Conservation (phyloP, 352 stramenopile genomes). For the Phytophthora chlamydospora region DNA sequence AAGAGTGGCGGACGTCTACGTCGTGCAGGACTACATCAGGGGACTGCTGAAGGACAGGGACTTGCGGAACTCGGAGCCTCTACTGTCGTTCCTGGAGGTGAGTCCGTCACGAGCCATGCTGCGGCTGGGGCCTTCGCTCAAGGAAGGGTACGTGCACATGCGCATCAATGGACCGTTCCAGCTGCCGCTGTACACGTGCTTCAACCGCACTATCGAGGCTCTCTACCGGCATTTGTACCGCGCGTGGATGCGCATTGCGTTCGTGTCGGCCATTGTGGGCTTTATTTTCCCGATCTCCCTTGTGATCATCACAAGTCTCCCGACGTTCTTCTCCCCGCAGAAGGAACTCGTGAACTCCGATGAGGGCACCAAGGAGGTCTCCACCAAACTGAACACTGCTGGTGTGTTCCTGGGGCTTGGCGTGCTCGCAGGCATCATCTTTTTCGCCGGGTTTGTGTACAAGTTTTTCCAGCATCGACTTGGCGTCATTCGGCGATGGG, state of each 20-base stretch:
- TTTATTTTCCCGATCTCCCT: slow-evolving; percentile 83
- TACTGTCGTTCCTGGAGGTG: slow-evolving; percentile 84
- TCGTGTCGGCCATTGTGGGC: slow-evolving; percentile 80
- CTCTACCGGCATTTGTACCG: slow-evolving; percentile 87
- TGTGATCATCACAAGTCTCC: slow-evolving; percentile 74
- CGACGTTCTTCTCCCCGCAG: slow-evolving; percentile 67
- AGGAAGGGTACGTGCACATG: slow-evolving; percentile 91
- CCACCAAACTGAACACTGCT: slow-evolving; percentile 51
- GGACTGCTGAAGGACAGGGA: slow-evolving; percentile 64
- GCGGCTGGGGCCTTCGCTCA: slow-evolving; percentile 76
- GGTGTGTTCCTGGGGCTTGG: slow-evolving; percentile 66
- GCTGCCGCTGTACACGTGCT: slow-evolving; percentile 84
- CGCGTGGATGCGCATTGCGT: slow-evolving; percentile 87
- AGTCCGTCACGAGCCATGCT: slow-evolving; percentile 79
- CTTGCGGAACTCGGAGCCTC: slow-evolving; percentile 74
- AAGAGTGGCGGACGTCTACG: slow-evolving; percentile 66
- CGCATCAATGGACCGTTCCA: slow-evolving; percentile 89
- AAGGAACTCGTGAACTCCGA: slow-evolving; percentile 57
- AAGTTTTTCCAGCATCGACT: slow-evolving; percentile 90
- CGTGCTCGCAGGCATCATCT: slow-evolving; percentile 60
- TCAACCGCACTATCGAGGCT: slow-evolving; percentile 82
- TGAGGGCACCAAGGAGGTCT: slow-evolving; percentile 46
- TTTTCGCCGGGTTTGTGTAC: slow-evolving; percentile 82
- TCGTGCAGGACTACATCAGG: slow-evolving; percentile 81
- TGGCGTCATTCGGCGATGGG: slow-evolving; percentile 85